phyloP scores from a whole-genome alignment of 1,284 basidiomycete species.

The Malassezia equina region DNA sequence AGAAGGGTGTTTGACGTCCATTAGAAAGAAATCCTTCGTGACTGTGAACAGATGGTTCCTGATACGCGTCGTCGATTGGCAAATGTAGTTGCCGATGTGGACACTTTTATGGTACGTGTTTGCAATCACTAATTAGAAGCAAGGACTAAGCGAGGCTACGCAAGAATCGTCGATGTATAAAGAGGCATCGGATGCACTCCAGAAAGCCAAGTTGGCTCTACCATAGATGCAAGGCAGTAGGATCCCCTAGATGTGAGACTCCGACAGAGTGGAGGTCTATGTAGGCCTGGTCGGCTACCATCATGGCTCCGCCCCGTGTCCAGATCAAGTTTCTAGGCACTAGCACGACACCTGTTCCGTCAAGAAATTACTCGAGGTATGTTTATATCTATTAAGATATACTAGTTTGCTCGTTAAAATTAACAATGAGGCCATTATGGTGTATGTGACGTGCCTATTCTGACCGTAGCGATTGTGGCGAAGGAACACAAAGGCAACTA shows the following conservation, averaged over 20 bases:
- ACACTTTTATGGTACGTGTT: constrained; percentile 9
- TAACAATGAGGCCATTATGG: constrained; percentile 34
- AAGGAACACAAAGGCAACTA: constrained; percentile 42
- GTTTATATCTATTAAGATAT: background rate
- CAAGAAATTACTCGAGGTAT: constrained; percentile 40
- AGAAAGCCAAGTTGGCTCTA: background rate
- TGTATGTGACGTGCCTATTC: constrained; percentile 12
- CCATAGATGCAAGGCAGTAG: background rate
- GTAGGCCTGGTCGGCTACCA: background rate
- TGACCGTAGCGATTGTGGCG: constrained; percentile 36
- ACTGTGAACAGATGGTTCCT: constrained; percentile 13
- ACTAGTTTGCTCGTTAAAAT: constrained; percentile 33
- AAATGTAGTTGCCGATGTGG: constrained; percentile 4
- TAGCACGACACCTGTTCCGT: constrained; percentile 34
- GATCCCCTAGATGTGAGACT: background rate
- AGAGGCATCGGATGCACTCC: background rate
- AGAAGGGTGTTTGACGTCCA: background rate
- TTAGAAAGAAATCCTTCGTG: constrained; percentile 12
- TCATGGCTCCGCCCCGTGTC: constrained; percentile 28
- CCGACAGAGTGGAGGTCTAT: background rate
- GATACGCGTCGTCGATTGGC: constrained; percentile 12
- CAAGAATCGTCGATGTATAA: background rate
- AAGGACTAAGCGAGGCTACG: background rate
- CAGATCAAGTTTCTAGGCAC: constrained; percentile 42
- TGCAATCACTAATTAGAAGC: background rate